A percentile compares a stretch with the other conserved stretches of the same genome.
Conservation (phyloP, 2,329 filamentous ascomycete genomes). For the Cladorrhinum sp. region DNA sequence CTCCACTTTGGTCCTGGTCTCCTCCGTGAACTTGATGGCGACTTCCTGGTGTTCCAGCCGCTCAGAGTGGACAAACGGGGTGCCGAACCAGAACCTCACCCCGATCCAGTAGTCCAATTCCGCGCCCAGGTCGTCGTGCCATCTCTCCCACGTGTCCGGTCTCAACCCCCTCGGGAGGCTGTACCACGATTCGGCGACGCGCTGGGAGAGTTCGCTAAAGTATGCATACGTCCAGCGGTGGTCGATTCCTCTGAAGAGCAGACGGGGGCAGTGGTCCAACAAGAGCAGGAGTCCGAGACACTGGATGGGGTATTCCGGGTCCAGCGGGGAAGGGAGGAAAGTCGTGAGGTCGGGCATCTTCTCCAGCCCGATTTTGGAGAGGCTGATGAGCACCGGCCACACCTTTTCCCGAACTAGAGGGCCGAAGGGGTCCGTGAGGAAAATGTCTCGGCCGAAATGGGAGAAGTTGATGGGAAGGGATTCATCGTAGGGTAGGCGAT, state of each 20-base stretch:
- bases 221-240: slow-evolving; percentile 28
- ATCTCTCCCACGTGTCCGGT: slow-evolving; percentile 23
- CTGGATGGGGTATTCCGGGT: slow-evolving; percentile 26
- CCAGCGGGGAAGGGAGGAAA: slow-evolving; percentile 26
- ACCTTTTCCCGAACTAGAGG: slow-evolving; percentile 3
- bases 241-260: slow-evolving; percentile 28
- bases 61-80: slow-evolving; percentile 31
- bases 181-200: slow-evolving; percentile 17
- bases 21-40: slow-evolving; percentile 23
- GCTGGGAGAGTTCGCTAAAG: slow-evolving; percentile 28
- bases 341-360: slow-evolving; percentile 26
- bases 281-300: slow-evolving; percentile 30
- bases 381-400: slow-evolving; percentile 24
- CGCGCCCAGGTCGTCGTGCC: slow-evolving; percentile 15
- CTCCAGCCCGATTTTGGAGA: slow-evolving; percentile 27
- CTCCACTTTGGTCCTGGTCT: slow-evolving; percentile 27
- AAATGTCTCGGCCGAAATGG: slow-evolving; percentile 20
- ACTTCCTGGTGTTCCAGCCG: slow-evolving; percentile 13
- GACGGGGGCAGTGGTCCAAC: slow-evolving; percentile 29
- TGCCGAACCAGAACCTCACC: slow-evolving; percentile 27
- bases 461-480: slow-evolving; percentile 22
- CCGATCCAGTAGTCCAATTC: slow-evolving; percentile 30
- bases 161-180: slow-evolving; percentile 17
- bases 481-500: slow-evolving; percentile 20
- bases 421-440: slow-evolving; percentile 13